Evolutionary conservation across 2,329 filamentous ascomycete species (phyloP).

Genomic region (Lachnellula occidentalis): DNA sequence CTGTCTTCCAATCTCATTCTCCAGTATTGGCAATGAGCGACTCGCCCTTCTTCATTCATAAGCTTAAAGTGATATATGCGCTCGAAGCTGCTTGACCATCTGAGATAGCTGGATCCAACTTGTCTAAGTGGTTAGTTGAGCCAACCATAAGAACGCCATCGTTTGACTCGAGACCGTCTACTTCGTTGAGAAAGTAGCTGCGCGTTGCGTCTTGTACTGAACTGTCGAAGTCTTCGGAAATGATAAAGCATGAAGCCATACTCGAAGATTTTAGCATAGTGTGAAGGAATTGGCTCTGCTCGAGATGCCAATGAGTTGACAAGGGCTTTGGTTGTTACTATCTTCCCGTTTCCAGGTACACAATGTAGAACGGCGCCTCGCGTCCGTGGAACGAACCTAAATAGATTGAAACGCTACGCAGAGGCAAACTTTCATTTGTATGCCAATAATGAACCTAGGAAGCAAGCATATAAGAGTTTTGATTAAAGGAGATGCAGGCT

Average conservation of each 20-base stretch:
- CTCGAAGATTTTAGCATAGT: slow-evolving; percentile 54
- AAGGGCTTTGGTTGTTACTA: slow-evolving; percentile 64
- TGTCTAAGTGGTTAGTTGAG: slow-evolving; percentile 60
- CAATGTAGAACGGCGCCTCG: too few relatives aligned
- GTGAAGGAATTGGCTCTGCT: slow-evolving; percentile 47
- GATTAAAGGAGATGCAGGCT: too few relatives aligned
- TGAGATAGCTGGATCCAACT: slow-evolving; percentile 59
- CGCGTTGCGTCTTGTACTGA: slow-evolving; percentile 55
- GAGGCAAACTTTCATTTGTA: too few relatives aligned
- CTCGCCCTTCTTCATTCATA: slow-evolving; percentile 47
- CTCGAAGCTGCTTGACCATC: slow-evolving; percentile 62
- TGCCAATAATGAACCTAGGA: too few relatives aligned
- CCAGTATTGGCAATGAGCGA: slow-evolving; percentile 59
- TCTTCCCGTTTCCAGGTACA: slow-evolving; percentile 64
- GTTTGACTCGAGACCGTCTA: slow-evolving; percentile 64
- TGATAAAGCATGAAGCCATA: slow-evolving; percentile 61
- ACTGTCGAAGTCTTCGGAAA: slow-evolving; percentile 70
- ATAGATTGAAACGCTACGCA: too few relatives aligned
- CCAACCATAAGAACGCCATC: slow-evolving; percentile 67
- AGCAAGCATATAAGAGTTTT: too few relatives aligned
- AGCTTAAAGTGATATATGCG: slow-evolving; percentile 60
- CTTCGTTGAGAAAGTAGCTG: slow-evolving; percentile 68
- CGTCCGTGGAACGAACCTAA: too few relatives aligned
- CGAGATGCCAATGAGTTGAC: slow-evolving; percentile 56
- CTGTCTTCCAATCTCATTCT: slow-evolving; percentile 49